These are phyloP conservation scores for Xylaria hypoxylon DNA, from an alignment of 2,329 filamentous ascomycete genomes.

Conservation along the genomic window DNA sequence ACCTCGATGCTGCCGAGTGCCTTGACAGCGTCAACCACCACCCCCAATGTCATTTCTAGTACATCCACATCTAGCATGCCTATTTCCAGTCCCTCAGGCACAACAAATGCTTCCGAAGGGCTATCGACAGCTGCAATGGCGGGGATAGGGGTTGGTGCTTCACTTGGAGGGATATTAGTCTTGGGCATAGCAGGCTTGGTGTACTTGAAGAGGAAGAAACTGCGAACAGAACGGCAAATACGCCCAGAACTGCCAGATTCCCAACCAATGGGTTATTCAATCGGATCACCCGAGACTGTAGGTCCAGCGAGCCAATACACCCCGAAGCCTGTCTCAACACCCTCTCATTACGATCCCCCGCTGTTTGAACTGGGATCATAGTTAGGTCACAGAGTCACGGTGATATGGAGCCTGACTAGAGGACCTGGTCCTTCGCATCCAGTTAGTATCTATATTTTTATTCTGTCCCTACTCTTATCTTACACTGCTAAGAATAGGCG, in stretches of 20 bases:
- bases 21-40: neutral
- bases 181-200: neutral
- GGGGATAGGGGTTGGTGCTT: slow-evolving; percentile 24
- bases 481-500: too few relatives aligned
- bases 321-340: neutral
- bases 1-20: neutral
- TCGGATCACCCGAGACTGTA: neutral
- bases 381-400: neutral
- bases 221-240: neutral
- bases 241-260: neutral
- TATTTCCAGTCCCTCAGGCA: neutral
- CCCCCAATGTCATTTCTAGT: neutral
- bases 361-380: neutral
- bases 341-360: neutral
- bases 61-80: neutral
- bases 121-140: slow-evolving; percentile 14
- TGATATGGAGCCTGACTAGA: neutral
- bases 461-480: too few relatives aligned
- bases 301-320: neutral
- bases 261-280: neutral
- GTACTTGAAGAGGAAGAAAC: slow-evolving; percentile 1
- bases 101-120: neutral
- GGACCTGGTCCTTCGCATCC: too few relatives aligned
- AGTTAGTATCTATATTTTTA: too few relatives aligned
- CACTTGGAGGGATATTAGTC: slow-evolving; percentile 13